Evolutionary conservation across 306 rosid species (phyloP).

Genomic region (Hippophae tibetana): DNA sequence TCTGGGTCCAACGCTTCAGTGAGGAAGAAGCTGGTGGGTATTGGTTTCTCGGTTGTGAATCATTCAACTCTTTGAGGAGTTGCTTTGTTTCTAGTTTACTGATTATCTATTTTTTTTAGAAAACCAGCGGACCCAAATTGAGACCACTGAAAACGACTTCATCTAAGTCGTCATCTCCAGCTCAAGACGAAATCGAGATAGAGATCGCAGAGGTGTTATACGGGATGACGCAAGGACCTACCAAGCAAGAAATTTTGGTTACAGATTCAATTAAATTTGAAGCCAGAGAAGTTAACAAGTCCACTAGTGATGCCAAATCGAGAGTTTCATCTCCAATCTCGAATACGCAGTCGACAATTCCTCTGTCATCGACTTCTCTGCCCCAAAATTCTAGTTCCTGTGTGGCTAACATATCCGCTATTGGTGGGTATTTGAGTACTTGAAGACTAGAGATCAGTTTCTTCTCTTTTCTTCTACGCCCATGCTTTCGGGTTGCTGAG

Average conservation of each 20-base stretch:
- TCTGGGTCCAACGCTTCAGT: slow-evolving; percentile 68
- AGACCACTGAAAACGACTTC: slow-evolving; percentile 54
- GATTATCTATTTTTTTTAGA: slow-evolving; percentile 40
- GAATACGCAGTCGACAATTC: slow-evolving; percentile 29
- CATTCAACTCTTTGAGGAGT: neutral
- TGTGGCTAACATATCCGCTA: slow-evolving; percentile 39
- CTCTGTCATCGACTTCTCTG: slow-evolving; percentile 20
- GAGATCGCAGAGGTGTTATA: slow-evolving; percentile 94
- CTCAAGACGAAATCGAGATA: slow-evolving; percentile 89
- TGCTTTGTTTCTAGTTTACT: slow-evolving; percentile 9
- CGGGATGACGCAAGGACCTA: slow-evolving; percentile 82
- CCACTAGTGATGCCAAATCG: slow-evolving; percentile 51
- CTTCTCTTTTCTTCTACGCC: slow-evolving; percentile 7
- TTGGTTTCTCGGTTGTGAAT: slow-evolving; percentile 2
- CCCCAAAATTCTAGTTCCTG: slow-evolving; percentile 57
- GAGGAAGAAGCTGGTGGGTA: slow-evolving; percentile 78
- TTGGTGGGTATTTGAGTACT: slow-evolving; percentile 43
- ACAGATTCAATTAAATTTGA: slow-evolving; percentile 51
- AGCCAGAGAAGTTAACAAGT: slow-evolving; percentile 37
- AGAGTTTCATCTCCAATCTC: slow-evolving; percentile 79
- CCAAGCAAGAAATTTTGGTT: slow-evolving; percentile 47
- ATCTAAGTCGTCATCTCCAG: slow-evolving; percentile 41
- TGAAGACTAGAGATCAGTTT: slow-evolving; percentile 6
- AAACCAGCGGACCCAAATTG: slow-evolving; percentile 60
- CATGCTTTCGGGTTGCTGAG: slow-evolving; percentile 15